Evolutionary conservation across 306 rosid genomes (phyloP).

Genomic region (Lablab purpureus): DNA sequence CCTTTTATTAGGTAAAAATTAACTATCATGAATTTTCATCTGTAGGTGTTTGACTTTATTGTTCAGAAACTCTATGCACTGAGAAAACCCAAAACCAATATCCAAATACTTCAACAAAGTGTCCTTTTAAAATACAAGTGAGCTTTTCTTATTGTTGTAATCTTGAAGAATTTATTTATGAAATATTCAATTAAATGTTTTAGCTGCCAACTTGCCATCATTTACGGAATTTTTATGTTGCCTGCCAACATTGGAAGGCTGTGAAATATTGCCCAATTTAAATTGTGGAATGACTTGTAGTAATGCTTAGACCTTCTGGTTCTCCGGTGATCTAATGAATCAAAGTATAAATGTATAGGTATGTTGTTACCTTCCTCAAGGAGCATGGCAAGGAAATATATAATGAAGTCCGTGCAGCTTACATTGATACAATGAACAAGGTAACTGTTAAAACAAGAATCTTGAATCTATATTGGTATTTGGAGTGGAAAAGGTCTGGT

Average conservation of each 20-base stretch:
- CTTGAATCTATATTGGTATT: constrained; percentile 20
- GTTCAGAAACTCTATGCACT: constrained; percentile 96
- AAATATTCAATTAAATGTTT: constrained; percentile 25
- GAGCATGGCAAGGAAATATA: constrained; percentile 93
- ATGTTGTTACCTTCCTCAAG: constrained; percentile 81
- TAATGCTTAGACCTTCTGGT: constrained; percentile 30
- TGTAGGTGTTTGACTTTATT: constrained; percentile 91
- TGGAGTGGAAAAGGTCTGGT: constrained; percentile 15
- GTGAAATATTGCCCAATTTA: constrained; percentile 20
- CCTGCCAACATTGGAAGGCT: constrained; percentile 26
- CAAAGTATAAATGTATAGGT: constrained; percentile 63
- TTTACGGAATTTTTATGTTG: constrained; percentile 22
- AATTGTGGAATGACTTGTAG: constrained; percentile 35
- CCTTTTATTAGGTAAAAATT: constrained; percentile 23
- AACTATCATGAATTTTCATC: constrained; percentile 44
- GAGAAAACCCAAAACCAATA: constrained; percentile 97
- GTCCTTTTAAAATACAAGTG: constrained; percentile 97
- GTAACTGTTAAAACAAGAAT: constrained; percentile 46
- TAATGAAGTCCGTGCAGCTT: constrained; percentile 88
- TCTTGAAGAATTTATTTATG: constrained; percentile 34
- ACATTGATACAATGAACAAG: constrained; percentile 97
- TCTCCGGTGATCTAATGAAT: constrained; percentile 44
- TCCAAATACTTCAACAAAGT: constrained; percentile 98
- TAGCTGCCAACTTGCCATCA: constrained; percentile 9
- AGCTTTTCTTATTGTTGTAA: constrained; percentile 48